phyloP scores from a whole-genome alignment of 257 asterid genomes.

The Cruciata laevipes region DNA sequence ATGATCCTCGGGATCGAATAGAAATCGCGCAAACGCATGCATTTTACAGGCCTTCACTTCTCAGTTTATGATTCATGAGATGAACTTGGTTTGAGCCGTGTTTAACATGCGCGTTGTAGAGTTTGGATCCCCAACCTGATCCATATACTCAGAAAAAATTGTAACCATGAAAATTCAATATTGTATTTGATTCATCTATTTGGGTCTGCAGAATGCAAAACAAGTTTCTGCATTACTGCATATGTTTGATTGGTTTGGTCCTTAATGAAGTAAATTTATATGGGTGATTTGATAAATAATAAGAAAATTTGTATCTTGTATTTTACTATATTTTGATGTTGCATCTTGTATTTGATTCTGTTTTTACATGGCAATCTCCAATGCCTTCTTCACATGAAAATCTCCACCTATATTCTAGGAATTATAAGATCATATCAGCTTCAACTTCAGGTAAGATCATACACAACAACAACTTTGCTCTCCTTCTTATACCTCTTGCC shows the following conservation, averaged over 20 bases:
- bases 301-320: no score
- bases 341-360: no score
- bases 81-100: not conserved
- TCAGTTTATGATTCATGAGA: slow-evolving; percentile 23
- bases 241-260: not conserved
- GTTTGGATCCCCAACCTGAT: not conserved
- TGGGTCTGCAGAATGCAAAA: not conserved
- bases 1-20: slow-evolving; percentile 86
- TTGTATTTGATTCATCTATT: not conserved
- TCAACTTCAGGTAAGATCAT: no score
- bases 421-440: no score
- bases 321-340: no score
- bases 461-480: no score
- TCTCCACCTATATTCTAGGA: no score
- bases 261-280: not conserved
- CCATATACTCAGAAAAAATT: slow-evolving; percentile 4
- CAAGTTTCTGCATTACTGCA: not conserved
- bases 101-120: slow-evolving; percentile 11
- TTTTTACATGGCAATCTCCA: no score
- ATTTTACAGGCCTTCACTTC: slow-evolving; percentile 88
- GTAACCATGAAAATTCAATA: not conserved
- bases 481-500: no score
- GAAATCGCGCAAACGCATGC: slow-evolving; percentile 85
- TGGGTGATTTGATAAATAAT: not conserved
- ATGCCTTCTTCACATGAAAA: no score